These are phyloP conservation scores for Litchi chinensis DNA, from an alignment of 345 rosid genomes.

Conservation along the genomic window DNA sequence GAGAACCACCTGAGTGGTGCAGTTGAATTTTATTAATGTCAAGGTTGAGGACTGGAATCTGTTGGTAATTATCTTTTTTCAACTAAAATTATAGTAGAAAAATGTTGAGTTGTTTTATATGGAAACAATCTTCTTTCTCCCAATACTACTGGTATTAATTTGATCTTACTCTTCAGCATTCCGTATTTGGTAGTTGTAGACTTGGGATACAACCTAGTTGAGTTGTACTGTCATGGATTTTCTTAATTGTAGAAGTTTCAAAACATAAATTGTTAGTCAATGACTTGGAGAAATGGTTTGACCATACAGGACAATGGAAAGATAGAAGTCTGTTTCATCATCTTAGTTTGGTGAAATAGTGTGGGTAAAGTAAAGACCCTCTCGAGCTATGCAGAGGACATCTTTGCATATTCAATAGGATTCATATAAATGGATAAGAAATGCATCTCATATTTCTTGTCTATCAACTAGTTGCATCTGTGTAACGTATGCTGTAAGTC, in stretches of 20 bases:
- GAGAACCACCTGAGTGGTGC: neutral
- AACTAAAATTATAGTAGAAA: neutral
- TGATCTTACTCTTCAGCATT: neutral
- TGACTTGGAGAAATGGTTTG: neutral
- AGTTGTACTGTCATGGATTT: neutral
- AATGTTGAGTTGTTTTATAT: neutral
- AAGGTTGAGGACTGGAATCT: neutral
- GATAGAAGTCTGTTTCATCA: neutral
- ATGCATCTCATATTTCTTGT: neutral
- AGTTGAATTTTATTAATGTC: conserved; percentile 2
- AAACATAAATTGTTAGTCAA: neutral
- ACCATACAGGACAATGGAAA: neutral
- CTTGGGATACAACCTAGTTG: neutral
- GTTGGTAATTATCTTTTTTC: neutral
- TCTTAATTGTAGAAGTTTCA: neutral
- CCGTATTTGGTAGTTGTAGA: neutral
- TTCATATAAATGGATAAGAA: neutral
- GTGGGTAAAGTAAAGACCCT: neutral
- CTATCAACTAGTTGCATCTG: neutral
- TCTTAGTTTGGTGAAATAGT: neutral
- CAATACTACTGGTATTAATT: neutral
- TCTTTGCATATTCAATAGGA: neutral
- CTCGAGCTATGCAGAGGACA: neutral
- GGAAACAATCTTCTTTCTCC: neutral
- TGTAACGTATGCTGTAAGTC: neutral